Percentiles rank a stretch among this genome's conserved stretches.
These are phyloP conservation scores for Tulasnella sp. DNA, from an alignment of 768 basidiomycete species.

Conservation along the genomic window DNA sequence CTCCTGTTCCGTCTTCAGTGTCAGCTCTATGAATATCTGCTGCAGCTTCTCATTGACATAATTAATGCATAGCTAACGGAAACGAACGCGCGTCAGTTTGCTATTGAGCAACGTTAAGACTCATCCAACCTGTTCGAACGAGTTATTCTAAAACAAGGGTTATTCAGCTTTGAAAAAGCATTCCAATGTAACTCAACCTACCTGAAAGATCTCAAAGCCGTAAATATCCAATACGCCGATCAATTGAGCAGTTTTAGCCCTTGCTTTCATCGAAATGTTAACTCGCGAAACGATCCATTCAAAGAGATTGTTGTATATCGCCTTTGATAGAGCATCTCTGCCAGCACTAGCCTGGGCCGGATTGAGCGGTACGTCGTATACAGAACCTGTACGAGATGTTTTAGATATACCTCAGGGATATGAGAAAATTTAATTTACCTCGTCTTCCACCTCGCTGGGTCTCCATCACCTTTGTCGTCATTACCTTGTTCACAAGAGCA, in stretches of 20 bases:
- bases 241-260: slow-evolving; percentile 55
- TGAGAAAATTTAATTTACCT: slow-evolving; percentile 30
- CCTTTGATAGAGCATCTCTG: slow-evolving; percentile 85
- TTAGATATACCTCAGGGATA: neutral
- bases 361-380: slow-evolving; percentile 95
- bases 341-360: slow-evolving; percentile 81
- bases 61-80: slow-evolving; percentile 98
- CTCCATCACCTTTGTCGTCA: slow-evolving; percentile 79
- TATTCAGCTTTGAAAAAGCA: neutral
- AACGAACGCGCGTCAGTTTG: slow-evolving; percentile 21
- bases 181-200: slow-evolving; percentile 23
- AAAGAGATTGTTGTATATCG: slow-evolving; percentile 95
- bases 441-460: slow-evolving; percentile 83
- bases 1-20: slow-evolving; percentile 97
- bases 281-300: slow-evolving; percentile 98
- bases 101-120: neutral
- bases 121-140: slow-evolving; percentile 30
- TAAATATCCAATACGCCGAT: slow-evolving; percentile 98
- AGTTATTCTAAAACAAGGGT: slow-evolving; percentile 54
- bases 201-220: slow-evolving; percentile 97
- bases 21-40: slow-evolving; percentile 98
- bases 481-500: slow-evolving; percentile 66
- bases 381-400: slow-evolving; percentile 35
- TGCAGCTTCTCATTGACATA: slow-evolving; percentile 99
- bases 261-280: slow-evolving; percentile 92